Evolutionary conservation across 176 grass and related monocot genomes (phyloP), one percentile per base, ranked within the genome.

Genomic region (Zoysia pacifica): DNA sequence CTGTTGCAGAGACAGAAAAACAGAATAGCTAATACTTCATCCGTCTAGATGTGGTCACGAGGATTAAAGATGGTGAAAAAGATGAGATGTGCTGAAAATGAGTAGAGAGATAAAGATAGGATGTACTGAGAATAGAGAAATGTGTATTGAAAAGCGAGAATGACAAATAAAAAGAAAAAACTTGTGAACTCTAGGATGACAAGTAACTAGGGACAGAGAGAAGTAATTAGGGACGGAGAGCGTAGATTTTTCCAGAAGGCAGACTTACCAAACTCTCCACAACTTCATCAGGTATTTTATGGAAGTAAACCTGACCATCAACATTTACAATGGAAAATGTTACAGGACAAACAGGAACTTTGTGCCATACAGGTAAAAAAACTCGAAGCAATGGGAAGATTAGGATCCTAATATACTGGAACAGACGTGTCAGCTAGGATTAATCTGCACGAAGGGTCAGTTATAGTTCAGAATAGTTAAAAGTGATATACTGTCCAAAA

Each of bases 241-340:
- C 0, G 54, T 2, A 4, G 52, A 35, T 9, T 61, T 41, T 67
- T 79, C 14, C 13, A 13, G 45, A 69, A 44, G 64, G 12, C 59
- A 13, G 39, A 82, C 75, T 79, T 97, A 97, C 95, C 86, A 97
- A 84, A 62, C 68, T 94, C 79, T 94, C 95, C 51, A 97, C 87
- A 60, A 93, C 90, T 42, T 94, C 87, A 72, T 93, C 81, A 3
- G 91, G 94, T 87, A 97, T 97, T 63, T 87, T 88, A 28, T 97
- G 95, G 76, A 94, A 94, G 88, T 97, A 94, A 78, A 97, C 84
- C 94, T 97, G 91, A 71, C 70, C 48, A 89, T 28, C 56, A 58
- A 81, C 40, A 73, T 82, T 53, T 62, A 84, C 41, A 86, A 70
- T 15, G 50, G 11, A 43, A 41, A 76, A 76, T 38, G 19, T 90